Base-by-base conservation (phyloP, 352 stramenopile species). In the Globisporangium uncinulatum region DNA sequence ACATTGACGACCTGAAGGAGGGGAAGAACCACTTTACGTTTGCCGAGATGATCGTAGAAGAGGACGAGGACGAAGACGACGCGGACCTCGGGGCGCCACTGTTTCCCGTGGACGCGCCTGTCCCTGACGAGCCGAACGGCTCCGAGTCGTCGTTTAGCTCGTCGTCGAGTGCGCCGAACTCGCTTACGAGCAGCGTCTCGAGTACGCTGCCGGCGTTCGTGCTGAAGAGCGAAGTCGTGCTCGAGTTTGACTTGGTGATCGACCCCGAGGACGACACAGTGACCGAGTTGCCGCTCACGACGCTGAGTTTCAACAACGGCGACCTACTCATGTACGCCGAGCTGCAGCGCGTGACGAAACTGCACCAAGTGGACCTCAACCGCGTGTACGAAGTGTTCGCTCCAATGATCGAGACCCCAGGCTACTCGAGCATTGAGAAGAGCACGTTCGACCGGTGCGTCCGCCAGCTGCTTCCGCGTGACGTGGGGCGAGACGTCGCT, bases 301-400 rank as follows among this genome's bases (percentile, higher is more conserved):
- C 71, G 0, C 58, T 94, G 32, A 81, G 76, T 47, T 93, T 91
- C 14, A 74, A 91, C 56, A 95, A 95, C 55, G 85, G 85, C 4
- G 81, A 95, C 46, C 52, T 95, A 57, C 79, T 95, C 31, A 82
- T 88, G 62, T 95, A 88, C 49, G 77, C 79, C 29, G 81, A 92
- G 56, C 66, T 95, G 0, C 85, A 95, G 56, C 75, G 82, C 21
- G 69, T 87, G 11, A 78, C 83, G 21, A 84, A 84, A 51, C 71
- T 95, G 11, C 74, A 88, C 34, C 68, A 88, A n/a, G 62, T 93
- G 14, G 69, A 83, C 15, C 59, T 95, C 19, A 75, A 75, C 15
- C 70, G 74, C 8, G 66, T 91, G 0, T 89, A 88, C 44, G 75
- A 88, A 37, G 71, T 86, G 1, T 93, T 95, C 56, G 74, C 83